Conservation (phyloP, 148 eudicot species). For the Cornus florida region DNA sequence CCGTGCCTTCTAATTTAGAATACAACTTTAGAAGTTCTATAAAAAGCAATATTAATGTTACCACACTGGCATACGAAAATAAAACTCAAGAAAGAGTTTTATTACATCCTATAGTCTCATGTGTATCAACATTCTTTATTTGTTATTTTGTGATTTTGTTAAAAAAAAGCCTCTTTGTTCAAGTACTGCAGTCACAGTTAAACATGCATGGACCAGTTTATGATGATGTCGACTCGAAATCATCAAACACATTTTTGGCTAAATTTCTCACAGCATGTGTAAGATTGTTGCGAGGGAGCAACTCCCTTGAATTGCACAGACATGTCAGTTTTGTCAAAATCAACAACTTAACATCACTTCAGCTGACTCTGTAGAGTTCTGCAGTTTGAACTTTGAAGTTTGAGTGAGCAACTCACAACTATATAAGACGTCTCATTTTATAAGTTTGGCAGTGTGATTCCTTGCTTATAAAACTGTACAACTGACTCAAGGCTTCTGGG, state of each 20-base stretch:
- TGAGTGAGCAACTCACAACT: not conserved
- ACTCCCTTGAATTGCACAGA: not conserved
- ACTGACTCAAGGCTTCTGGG: conserved; percentile 2
- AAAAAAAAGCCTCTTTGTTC: too few species aligned
- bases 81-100: not conserved
- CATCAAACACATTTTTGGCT: not conserved
- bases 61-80: not conserved
- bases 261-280: not conserved
- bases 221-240: too few species aligned
- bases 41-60: not conserved
- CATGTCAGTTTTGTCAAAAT: not conserved
- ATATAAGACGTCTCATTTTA: not conserved
- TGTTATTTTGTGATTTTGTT: too few species aligned
- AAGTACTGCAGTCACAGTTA: too few species aligned
- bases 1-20: not conserved
- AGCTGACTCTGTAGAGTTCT: not conserved
- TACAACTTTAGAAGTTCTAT: not conserved
- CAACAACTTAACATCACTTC: not conserved
- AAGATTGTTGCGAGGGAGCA: not conserved
- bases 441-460: not conserved
- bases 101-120: not conserved
- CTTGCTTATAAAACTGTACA: not conserved
- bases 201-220: too few species aligned
- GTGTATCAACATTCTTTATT: not conserved
- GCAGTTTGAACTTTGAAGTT: not conserved